phyloP scores from a whole-genome alignment of 2,329 filamentous ascomycete genomes.

The Aspergillus sp. region DNA sequence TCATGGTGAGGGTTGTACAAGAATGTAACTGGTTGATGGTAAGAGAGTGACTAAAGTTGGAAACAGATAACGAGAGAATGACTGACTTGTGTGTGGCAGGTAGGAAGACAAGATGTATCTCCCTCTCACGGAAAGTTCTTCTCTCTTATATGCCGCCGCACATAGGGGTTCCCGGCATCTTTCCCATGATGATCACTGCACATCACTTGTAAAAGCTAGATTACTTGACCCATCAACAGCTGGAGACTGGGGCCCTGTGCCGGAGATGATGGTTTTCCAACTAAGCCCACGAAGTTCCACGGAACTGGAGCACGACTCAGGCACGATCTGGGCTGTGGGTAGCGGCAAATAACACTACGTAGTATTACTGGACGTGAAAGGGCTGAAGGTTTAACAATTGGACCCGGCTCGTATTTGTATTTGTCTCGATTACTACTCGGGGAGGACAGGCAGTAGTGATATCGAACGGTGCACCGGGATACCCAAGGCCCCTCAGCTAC shows the following conservation, averaged over 20 bases:
- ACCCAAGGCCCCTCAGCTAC: neutral
- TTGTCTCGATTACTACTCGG: neutral
- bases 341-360: no score
- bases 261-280: neutral
- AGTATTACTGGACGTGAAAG: neutral
- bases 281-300: neutral
- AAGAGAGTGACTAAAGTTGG: constrained; percentile 25
- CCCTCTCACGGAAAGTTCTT: neutral
- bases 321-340: neutral
- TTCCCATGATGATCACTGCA: neutral
- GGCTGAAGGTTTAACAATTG: neutral
- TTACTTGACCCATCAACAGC: no score
- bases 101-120: neutral
- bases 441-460: neutral
- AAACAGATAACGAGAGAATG: constrained; percentile 12
- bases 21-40: constrained; percentile 7
- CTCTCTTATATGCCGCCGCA: constrained; percentile 13
- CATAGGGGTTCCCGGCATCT: neutral
- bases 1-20: constrained; percentile 22
- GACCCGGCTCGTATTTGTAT: neutral
- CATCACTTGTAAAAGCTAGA: neutral
- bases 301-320: neutral
- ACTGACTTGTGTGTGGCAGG: constrained; percentile 13
- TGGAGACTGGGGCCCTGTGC: no score
- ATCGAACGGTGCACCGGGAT: neutral